Percentiles rank a stretch among this genome's conserved stretches.
Conservation (phyloP, 768 basidiomycete species). For the Infundibulicybe gibba region DNA sequence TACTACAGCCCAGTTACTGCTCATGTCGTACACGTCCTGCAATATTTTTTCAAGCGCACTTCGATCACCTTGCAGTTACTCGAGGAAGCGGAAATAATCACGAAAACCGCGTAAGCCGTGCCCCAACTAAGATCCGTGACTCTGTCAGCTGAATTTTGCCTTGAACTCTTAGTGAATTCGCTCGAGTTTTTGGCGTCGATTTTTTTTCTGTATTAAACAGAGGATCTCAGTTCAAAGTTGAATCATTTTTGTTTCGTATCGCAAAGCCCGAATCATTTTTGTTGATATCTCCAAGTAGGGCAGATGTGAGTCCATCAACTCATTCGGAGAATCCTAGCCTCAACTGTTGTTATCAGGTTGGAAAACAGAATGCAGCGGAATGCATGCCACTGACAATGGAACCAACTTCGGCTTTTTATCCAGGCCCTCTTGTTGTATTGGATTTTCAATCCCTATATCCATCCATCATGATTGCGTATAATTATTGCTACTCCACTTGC, state of each 20-base stretch:
- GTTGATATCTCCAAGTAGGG: slow-evolving; percentile 83
- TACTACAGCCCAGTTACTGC: slow-evolving; percentile 55
- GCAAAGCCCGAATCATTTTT: slow-evolving; percentile 95
- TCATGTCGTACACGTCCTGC: slow-evolving; percentile 52
- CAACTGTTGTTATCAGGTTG: slow-evolving; percentile 57
- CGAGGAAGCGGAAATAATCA: slow-evolving; percentile 75
- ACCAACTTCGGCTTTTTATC: slow-evolving; percentile 89
- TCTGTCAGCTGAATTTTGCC: background rate
- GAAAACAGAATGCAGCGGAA: slow-evolving; percentile 93
- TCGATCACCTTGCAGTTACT: slow-evolving; percentile 75
- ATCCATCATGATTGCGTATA: slow-evolving; percentile 98
- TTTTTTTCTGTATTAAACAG: slow-evolving; percentile 93
- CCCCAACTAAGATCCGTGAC: background rate
- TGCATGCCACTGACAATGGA: slow-evolving; percentile 96
- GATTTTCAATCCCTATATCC: slow-evolving; percentile 98
- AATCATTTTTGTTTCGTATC: slow-evolving; percentile 97
- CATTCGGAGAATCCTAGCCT: background rate
- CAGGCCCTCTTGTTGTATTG: slow-evolving; percentile 86
- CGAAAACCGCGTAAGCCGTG: slow-evolving; percentile 79
- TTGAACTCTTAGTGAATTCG: slow-evolving; percentile 74
- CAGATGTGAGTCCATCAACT: slow-evolving; percentile 53
- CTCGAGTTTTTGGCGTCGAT: slow-evolving; percentile 95
- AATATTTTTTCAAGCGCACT: slow-evolving; percentile 63
- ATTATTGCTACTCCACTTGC: slow-evolving; percentile 96
- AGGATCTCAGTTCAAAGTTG: slow-evolving; percentile 98